Base-by-base conservation (phyloP, 2,329 filamentous ascomycete species). In the Trichoderma semiorbis region DNA sequence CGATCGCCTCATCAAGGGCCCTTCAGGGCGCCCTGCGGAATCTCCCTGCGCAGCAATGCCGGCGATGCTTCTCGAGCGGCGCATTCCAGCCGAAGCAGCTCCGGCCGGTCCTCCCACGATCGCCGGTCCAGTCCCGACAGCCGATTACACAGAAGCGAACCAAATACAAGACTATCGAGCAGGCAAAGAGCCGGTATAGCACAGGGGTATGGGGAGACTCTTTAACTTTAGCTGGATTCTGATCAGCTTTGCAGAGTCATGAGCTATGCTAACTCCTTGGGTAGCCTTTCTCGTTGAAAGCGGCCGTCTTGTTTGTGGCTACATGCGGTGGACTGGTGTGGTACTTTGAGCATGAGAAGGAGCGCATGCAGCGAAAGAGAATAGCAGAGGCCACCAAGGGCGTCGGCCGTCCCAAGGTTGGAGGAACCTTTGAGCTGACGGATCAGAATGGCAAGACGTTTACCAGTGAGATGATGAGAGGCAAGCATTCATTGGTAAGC, bases 321-420 rank as follows among this genome's bases (percentile, higher is more conserved):
- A 92, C 94, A 3, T 94, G 93, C 76, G 90, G 84, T 14, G 91
- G 90, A 32, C 86, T 99, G 78, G 90, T 94, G 73, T 89, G 93
- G 83, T 99, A 98, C 81, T 98, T 99, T 83, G 93, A 95, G 78
- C 90, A 91, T 77, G 96, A 99, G 82, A 98, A 98, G 85, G 90
- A 90, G 77, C 91, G 96, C 78, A 91, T 99, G 90, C 91, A 96
- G 80, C 89, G 95, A 74, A 93, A 95, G 84, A 89, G 94, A 71
- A 89, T 98, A 76, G 94, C 94, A 8, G 95, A 98, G 79, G 92
- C 95, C 76, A 92, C 92, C 75, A 99, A 99, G 84, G 95, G 95
- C 12, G 91, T 98, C 7, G 96, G 96, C 1, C 91, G 89, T 79
- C 96, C 96, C 39, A 97, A 97, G 85, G 95, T 99, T 68, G 96